Base-by-base conservation (phyloP, 768 basidiomycete species). In the Termitomyces sp. region DNA sequence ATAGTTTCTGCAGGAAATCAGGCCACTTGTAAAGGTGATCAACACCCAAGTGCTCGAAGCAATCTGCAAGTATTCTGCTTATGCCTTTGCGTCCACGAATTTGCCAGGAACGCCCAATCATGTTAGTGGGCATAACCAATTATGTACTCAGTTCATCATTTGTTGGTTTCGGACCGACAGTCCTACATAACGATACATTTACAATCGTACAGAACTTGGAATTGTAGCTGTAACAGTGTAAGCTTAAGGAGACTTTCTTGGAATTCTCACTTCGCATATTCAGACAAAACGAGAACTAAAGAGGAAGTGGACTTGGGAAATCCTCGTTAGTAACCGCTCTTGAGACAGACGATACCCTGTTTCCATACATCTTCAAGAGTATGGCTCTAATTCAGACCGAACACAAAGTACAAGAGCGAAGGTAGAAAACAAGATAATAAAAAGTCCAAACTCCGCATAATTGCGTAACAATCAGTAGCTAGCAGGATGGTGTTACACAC, bases 401-500 rank as follows among this genome's bases (percentile, higher is more conserved):
- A 57, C 37, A 55, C 50, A 58, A 42, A 51, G 28, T 63, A 62
- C 61, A 59, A 39, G 15, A 39, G 52, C 36, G 41, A 54, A 51
- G n/a, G 55, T 50, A 57, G 29, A 54, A 46, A 42, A 57, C 41
- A 57, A 55, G 54, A 58, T 59, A 55, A 62, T 50, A 51, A 37
- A 52, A 53, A 50, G 59, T 58, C 53, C 59, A 15, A 60, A 49
- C 56, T 60, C 56, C 56, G 53, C 44, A 20, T 33, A 34, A 22
- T 37, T 42, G 57, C 55, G 60, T 54, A 42, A 57, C 56, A 57
- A 49, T 54, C 53, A 46, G 29, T 54, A 31, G 29, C 45, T 48
- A 28, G 48, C 28, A 18, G 26, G 37, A n/a, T 59, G 52, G 36
- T 60, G 59, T 62, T 57, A 59, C 55, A 59, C 62, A 52, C 28